Percentiles rank a stretch among this genome's conserved stretches.
These are phyloP conservation scores for Anisodus tanguticus DNA, from an alignment of 257 asterid genomes.

Conservation along the genomic window DNA sequence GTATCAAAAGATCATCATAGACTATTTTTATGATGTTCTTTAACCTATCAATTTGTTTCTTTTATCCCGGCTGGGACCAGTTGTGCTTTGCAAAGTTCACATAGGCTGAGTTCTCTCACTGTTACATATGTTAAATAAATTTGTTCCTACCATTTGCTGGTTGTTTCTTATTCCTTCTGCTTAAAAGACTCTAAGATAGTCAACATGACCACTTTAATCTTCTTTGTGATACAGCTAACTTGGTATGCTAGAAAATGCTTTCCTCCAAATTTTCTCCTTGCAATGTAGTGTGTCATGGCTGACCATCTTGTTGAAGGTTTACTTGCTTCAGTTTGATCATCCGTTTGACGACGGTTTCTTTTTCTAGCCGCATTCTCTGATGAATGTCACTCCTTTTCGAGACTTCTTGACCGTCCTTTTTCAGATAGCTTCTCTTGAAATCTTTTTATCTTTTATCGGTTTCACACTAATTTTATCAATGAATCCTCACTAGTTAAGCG, in stretches of 20 bases:
- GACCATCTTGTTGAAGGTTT: conserved; percentile 13
- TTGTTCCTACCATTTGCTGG: not conserved
- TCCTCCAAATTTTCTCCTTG: not conserved
- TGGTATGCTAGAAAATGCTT: not conserved
- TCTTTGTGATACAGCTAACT: not conserved
- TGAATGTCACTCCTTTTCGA: not conserved
- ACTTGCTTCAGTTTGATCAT: conserved; percentile 9
- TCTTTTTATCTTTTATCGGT: not conserved
- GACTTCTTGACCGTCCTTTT: not conserved
- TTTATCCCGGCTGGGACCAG: not conserved
- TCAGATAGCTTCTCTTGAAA: not conserved
- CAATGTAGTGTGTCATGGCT: not conserved
- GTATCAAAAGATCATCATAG: not conserved
- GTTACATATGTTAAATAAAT: not conserved
- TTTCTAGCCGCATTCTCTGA: not conserved
- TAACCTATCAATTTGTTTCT: not conserved
- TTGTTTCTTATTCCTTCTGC: not conserved
- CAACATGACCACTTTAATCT: not conserved
- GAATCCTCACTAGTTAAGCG: not conserved
- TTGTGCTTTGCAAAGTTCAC: not conserved
- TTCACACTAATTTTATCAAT: not conserved
- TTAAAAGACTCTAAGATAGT: not conserved
- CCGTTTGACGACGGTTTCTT: not conserved
- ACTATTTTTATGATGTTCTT: not conserved
- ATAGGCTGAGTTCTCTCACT: not conserved